A percentile compares a stretch with the other conserved stretches of the same genome.
These are phyloP conservation scores for Cercospora sp. DNA, from an alignment of 2,329 filamentous ascomycete species.

Conservation along the genomic window DNA sequence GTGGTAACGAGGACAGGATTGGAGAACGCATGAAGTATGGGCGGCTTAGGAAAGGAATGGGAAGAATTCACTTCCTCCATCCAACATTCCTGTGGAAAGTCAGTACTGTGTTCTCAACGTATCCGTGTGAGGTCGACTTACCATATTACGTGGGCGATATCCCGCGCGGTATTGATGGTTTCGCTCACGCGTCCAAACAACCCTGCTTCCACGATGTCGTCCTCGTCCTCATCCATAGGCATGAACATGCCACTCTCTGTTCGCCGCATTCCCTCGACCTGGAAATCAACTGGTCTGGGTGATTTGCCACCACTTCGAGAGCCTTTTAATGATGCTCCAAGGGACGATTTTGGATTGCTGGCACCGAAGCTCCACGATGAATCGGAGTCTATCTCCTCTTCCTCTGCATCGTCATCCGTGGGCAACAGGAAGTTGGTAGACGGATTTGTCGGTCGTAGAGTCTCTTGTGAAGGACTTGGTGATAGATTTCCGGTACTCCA, in stretches of 20 bases:
- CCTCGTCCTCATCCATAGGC: slow-evolving; percentile 71
- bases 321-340: slow-evolving; percentile 28
- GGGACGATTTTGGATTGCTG: slow-evolving; percentile 37
- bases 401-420: slow-evolving; percentile 22
- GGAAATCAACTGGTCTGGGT: slow-evolving; percentile 39
- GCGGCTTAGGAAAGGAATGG: background rate
- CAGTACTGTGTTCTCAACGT: background rate
- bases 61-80: slow-evolving; percentile 54
- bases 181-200: slow-evolving; percentile 79
- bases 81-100: slow-evolving; percentile 53
- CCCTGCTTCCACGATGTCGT: slow-evolving; percentile 54
- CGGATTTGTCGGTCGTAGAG: slow-evolving; percentile 68
- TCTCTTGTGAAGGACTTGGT: slow-evolving; percentile 80
- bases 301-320: slow-evolving; percentile 38
- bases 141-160: slow-evolving; percentile 67
- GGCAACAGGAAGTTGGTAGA: slow-evolving; percentile 60
- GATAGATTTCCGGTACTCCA: slow-evolving; percentile 50
- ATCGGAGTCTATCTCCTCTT: slow-evolving; percentile 30
- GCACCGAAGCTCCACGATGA: slow-evolving; percentile 39
- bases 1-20: background rate
- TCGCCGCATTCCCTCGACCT: slow-evolving; percentile 67
- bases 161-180: slow-evolving; percentile 66
- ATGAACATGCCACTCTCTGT: slow-evolving; percentile 89
- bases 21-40: background rate
- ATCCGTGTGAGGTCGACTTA: slow-evolving; percentile 2